phyloP scores from a whole-genome alignment of 2,329 filamentous ascomycete species.

The Lachnellula arida region DNA sequence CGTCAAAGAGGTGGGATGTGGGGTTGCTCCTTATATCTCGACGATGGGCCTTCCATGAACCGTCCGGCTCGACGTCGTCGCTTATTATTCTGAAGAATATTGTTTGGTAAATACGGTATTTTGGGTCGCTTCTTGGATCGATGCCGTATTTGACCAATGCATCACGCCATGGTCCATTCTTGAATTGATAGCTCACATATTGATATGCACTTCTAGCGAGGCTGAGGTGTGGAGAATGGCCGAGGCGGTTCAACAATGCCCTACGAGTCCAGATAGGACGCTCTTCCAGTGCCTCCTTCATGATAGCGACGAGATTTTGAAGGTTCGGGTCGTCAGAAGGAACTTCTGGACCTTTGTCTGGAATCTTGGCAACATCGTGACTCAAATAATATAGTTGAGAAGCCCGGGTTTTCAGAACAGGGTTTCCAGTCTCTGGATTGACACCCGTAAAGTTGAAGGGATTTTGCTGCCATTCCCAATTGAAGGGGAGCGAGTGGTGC shows the following conservation, averaged over 20 bases:
- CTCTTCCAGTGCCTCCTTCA: slow-evolving; percentile 62
- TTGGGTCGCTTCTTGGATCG: slow-evolving; percentile 74
- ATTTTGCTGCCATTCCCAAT: slow-evolving; percentile 82
- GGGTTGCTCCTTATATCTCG: slow-evolving; percentile 36
- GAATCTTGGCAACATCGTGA: slow-evolving; percentile 19
- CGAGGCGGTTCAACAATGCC: slow-evolving; percentile 70
- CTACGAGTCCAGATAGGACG: slow-evolving; percentile 86
- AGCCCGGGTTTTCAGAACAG: slow-evolving; percentile 26
- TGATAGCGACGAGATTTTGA: slow-evolving; percentile 56
- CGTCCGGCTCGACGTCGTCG: slow-evolving; percentile 10
- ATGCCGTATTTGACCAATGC: slow-evolving; percentile 79
- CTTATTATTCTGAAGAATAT: slow-evolving; percentile 66
- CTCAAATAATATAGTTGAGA: slow-evolving; percentile 22
- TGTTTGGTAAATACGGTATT: slow-evolving; percentile 81
- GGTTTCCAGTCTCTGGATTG: slow-evolving; percentile 29
- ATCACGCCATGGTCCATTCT: slow-evolving; percentile 87
- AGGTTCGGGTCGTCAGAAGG: slow-evolving; percentile 46
- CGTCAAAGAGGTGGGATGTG: slow-evolving; percentile 71
- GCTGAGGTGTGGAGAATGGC: slow-evolving; percentile 45
- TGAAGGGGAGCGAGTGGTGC: slow-evolving; percentile 68
- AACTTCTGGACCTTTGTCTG: slow-evolving; percentile 9
- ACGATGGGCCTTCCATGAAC: slow-evolving; percentile 22
- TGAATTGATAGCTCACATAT: slow-evolving; percentile 88
- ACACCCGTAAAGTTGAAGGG: slow-evolving; percentile 50
- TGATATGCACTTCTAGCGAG: slow-evolving; percentile 70